Evolutionary conservation across 306 rosid genomes (phyloP).

Genomic region (Trifolium subterraneum): DNA sequence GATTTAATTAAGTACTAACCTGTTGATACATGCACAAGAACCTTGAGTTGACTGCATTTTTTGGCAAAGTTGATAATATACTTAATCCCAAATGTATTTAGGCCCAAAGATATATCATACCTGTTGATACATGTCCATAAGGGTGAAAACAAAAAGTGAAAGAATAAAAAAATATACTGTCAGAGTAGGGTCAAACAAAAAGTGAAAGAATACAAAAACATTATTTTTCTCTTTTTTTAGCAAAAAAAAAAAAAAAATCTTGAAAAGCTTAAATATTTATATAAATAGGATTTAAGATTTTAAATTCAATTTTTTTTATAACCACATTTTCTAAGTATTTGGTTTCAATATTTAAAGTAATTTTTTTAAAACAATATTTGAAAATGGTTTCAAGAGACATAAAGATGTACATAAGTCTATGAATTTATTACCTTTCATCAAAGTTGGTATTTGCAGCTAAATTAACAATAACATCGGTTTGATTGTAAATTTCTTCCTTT

Average conservation of each 20-base stretch:
- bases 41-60: slow-evolving; percentile 61
- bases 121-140: no score
- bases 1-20: slow-evolving; percentile 50
- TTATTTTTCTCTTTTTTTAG: no score
- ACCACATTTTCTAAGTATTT: no score
- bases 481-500: slow-evolving; percentile 57
- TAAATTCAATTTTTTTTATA: no score
- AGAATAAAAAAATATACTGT: neutral
- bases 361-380: no score
- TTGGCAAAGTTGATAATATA: slow-evolving; percentile 71
- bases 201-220: no score
- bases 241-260: no score
- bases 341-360: no score
- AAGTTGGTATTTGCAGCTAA: slow-evolving; percentile 87
- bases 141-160: neutral
- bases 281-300: no score
- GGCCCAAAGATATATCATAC: slow-evolving; percentile 70
- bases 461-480: slow-evolving; percentile 68
- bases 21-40: slow-evolving; percentile 86
- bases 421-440: slow-evolving; percentile 68
- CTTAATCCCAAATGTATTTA: slow-evolving; percentile 80
- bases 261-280: no score
- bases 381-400: no score
- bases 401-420: neutral
- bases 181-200: no score